Base-by-base conservation (phyloP, 805 yeast species). In the Metschnikowia vanudenii region DNA sequence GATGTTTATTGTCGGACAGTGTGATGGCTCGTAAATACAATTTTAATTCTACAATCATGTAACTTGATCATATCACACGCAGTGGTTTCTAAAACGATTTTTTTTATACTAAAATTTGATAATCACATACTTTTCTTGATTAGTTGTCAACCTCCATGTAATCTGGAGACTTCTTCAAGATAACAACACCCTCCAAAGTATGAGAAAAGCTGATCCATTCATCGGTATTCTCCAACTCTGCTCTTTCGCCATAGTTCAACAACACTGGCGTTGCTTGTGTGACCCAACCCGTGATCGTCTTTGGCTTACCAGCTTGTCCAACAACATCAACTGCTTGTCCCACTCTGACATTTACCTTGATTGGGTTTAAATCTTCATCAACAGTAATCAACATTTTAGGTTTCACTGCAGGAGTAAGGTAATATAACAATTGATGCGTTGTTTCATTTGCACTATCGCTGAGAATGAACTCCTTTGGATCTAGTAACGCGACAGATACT, bases 261-360 rank as follows among this genome's bases (percentile, higher is more conserved):
- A 94, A 74, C 17, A 94, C 99, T 0, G 99, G 99, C 0, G 99
- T 94, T 4, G 94, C 87, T 62, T 94, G 99, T 1, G 99, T 94
- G 17, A 94, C 98, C 99, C 99, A 94, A 31, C 99, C 99, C 3
- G 99, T 94, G 39, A 94, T 94, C 11, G 97, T 91, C 75, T 94
- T 94, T 40, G 99, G 99, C 58, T 88, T 89, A 72, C 99, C 99
- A 0, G 98, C 99, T 67, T 92, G 98, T 29, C 99, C 99, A 52
- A 94, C 98, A 33, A 91, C 89, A 64, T 94, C 99, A 24, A 94
- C 98, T 6, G 99, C 98, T 71, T 92, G 97, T 52, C 99, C 99
- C 26, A 94, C 98, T 63, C 99, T 81, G 9, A 94, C 99, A 56
- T 89, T 92, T 9, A 94, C 98, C 74, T 92, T 92, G 52, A 94